These are phyloP conservation scores for Aureobasidium vineae DNA, from an alignment of 2,329 filamentous ascomycete genomes.

Conservation along the genomic window DNA sequence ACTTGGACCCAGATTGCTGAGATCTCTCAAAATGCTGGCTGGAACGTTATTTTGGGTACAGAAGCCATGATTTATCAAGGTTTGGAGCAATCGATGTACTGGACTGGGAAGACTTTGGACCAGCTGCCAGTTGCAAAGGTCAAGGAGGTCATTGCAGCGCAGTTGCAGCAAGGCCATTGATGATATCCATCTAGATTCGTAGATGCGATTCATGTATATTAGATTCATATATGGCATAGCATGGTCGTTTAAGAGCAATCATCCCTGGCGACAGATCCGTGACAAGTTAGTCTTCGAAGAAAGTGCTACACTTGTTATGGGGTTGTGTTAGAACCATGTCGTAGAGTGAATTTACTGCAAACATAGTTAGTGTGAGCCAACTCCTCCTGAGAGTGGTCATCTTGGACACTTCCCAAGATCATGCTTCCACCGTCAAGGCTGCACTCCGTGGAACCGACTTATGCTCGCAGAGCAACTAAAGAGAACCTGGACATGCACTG, in stretches of 20 bases:
- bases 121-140: constrained; percentile 61
- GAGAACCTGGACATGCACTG: background rate
- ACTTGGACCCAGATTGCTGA: constrained; percentile 66
- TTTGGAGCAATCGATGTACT: constrained; percentile 59
- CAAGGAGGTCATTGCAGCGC: constrained; percentile 52
- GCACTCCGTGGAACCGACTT: background rate
- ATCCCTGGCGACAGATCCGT: background rate
- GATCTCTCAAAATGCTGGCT: constrained; percentile 60
- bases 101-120: constrained; percentile 61
- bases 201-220: background rate
- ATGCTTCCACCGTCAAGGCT: background rate
- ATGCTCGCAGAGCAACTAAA: background rate
- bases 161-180: constrained; percentile 28
- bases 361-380: background rate
- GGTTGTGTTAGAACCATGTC: background rate
- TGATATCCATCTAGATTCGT: background rate
- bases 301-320: background rate
- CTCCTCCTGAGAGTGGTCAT: background rate
- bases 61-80: constrained; percentile 78
- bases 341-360: background rate
- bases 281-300: background rate
- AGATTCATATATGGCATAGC: background rate
- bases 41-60: constrained; percentile 72
- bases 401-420: background rate
- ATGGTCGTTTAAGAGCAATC: background rate